These are phyloP conservation scores for Trichoderma erinaceum DNA, from an alignment of 495 filamentous ascomycete genomes.

Conservation along the genomic window DNA sequence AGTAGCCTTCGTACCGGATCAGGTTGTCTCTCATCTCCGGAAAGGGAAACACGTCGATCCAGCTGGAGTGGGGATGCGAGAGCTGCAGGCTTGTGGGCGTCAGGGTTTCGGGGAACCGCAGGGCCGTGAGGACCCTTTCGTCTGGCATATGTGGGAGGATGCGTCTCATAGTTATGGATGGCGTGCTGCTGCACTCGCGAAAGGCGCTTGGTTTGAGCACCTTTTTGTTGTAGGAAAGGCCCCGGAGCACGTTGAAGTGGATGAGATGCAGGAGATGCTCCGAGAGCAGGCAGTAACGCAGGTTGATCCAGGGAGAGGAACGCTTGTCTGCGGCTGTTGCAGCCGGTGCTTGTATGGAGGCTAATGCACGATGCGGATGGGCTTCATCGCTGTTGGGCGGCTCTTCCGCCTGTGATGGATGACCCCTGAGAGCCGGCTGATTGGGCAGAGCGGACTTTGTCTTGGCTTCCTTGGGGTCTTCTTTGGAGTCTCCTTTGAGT, in stretches of 20 bases:
- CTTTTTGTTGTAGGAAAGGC: conserved; percentile 31
- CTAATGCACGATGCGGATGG: conserved; percentile 22
- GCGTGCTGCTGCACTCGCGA: conserved; percentile 23
- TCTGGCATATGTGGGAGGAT: conserved; percentile 21
- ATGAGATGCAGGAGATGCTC: conserved; percentile 40
- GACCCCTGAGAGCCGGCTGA: neutral
- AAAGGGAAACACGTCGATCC: conserved; percentile 37
- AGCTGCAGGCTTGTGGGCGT: conserved; percentile 35
- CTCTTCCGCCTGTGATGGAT: neutral
- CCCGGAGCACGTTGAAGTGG: conserved; percentile 41
- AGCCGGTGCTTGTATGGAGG: conserved; percentile 14
- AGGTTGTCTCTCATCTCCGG: conserved; percentile 34
- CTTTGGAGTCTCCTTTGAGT: neutral
- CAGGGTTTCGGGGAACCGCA: conserved; percentile 25
- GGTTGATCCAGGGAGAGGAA: conserved; percentile 30
- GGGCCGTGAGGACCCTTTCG: conserved; percentile 21
- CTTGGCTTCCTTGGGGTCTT: neutral
- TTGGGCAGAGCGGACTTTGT: neutral
- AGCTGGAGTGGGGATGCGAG: conserved; percentile 33
- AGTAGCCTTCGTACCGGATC: conserved; percentile 24
- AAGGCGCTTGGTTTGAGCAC: conserved; percentile 32
- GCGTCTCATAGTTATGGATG: conserved; percentile 29
- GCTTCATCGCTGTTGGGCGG: neutral
- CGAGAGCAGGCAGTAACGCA: conserved; percentile 20
- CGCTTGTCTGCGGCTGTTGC: conserved; percentile 9